Evolutionary conservation across 345 rosid species (phyloP).

Genomic region (Turnera subulata): DNA sequence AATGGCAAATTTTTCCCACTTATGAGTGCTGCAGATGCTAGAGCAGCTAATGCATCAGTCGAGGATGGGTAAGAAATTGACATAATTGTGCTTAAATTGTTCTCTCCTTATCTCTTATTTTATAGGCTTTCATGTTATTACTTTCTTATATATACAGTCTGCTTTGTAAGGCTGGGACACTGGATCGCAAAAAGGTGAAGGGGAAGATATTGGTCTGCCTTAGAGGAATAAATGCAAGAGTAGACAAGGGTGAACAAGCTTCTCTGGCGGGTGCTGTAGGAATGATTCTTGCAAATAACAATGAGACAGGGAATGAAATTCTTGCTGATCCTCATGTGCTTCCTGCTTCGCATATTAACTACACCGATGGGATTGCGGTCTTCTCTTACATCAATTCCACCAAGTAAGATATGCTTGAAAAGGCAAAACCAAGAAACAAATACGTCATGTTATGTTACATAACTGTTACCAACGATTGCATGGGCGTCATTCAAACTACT

Average conservation of each 20-base stretch:
- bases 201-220: conserved; percentile 30
- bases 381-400: conserved; percentile 24
- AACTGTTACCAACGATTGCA: too few relatives aligned
- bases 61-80: conserved; percentile 57
- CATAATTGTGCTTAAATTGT: background rate
- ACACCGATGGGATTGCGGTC: conserved; percentile 18
- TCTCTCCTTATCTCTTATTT: background rate
- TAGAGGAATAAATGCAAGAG: conserved; percentile 19
- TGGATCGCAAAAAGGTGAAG: conserved; percentile 20
- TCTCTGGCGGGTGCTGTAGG: conserved; percentile 20
- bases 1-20: conserved; percentile 46
- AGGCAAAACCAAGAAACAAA: too few relatives aligned
- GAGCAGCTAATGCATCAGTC: conserved; percentile 42
- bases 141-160: conserved; percentile 1
- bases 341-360: conserved; percentile 20
- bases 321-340: conserved; percentile 18
- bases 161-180: conserved; percentile 11
- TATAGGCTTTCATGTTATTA: background rate
- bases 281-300: conserved; percentile 17
- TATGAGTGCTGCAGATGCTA: conserved; percentile 51
- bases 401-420: conserved; percentile 23
- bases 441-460: too few relatives aligned
- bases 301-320: conserved; percentile 9
- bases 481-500: too few relatives aligned
- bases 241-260: conserved; percentile 20